Percentiles rank a stretch among this genome's conserved stretches.
Evolutionary conservation across 768 basidiomycete species (phyloP).

Genomic region (Rhodotorula babjevae): DNA sequence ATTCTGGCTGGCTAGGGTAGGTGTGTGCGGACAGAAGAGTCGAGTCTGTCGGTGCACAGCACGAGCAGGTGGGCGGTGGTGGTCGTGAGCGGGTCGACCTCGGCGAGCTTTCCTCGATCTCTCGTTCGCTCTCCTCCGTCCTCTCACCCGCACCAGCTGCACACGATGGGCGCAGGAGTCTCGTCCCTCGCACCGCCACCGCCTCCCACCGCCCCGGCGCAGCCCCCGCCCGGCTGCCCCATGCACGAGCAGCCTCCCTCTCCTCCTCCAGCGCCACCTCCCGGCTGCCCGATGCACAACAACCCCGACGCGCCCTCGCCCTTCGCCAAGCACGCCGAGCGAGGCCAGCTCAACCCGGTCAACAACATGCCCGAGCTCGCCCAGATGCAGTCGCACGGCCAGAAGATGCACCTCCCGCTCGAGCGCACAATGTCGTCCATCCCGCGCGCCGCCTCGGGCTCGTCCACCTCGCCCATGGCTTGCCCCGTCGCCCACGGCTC

Average conservation of each 20-base stretch:
- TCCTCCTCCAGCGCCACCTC: constrained; percentile 5
- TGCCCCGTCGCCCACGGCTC: constrained; percentile 32
- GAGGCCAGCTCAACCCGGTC: constrained; percentile 56
- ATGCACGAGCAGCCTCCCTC: constrained; percentile 37
- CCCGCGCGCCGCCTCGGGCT: constrained; percentile 54
- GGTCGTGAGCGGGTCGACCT: too few species aligned
- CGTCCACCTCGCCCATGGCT: constrained; percentile 9
- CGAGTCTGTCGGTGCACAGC: too few species aligned
- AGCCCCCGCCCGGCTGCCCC: constrained; percentile 43
- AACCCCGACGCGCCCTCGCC: background rate
- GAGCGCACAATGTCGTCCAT: constrained; percentile 77
- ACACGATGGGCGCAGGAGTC: constrained; percentile 27
- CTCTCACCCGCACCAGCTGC: background rate
- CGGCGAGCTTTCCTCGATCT: too few species aligned
- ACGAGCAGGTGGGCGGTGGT: too few species aligned
- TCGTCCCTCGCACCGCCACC: background rate
- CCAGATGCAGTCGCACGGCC: constrained; percentile 61
- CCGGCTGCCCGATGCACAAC: constrained; percentile 29
- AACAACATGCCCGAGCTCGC: constrained; percentile 88
- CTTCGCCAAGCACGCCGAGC: constrained; percentile 12
- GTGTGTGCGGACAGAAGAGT: too few species aligned
- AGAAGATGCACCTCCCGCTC: constrained; percentile 62
- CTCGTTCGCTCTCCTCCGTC: too few species aligned
- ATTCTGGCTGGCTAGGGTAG: too few species aligned
- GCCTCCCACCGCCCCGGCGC: background rate